These are phyloP conservation scores for Penicillium sp. DNA, from an alignment of 2,329 filamentous ascomycete genomes.

Conservation along the genomic window DNA sequence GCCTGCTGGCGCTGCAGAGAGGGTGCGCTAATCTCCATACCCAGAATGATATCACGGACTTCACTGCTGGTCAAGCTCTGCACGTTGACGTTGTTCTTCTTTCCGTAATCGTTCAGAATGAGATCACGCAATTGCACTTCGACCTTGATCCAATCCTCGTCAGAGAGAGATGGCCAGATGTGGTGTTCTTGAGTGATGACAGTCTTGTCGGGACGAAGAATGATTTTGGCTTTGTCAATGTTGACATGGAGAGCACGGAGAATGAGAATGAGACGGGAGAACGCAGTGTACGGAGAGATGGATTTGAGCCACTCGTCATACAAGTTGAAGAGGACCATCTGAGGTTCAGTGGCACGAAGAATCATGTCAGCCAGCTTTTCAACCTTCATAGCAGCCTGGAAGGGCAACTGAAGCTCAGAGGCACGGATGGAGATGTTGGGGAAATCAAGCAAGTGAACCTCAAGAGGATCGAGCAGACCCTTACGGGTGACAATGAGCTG, in stretches of 20 bases:
- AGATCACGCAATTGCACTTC: conserved; percentile 93
- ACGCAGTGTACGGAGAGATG: conserved; percentile 97
- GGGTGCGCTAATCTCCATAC: conserved; percentile 98
- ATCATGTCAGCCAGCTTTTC: conserved; percentile 99
- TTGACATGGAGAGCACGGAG: conserved; percentile 95
- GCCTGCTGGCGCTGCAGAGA: conserved; percentile 98
- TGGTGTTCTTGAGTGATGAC: conserved; percentile 98
- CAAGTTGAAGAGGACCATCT: conserved; percentile 99
- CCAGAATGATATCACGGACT: conserved; percentile 96
- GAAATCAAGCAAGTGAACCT: conserved; percentile 96
- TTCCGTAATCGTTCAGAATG: conserved; percentile 97
- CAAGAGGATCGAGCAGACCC: conserved; percentile 92
- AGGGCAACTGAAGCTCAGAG: conserved; percentile 93
- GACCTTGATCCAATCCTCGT: conserved; percentile 99
- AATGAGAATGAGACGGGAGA: conserved; percentile 91
- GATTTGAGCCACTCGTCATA: conserved; percentile 99
- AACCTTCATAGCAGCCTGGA: conserved; percentile 99
- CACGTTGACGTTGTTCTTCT: conserved; percentile 99
- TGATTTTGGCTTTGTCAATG: conserved; percentile 95
- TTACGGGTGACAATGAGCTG: conserved; percentile 98
- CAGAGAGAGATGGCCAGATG: conserved; percentile 92
- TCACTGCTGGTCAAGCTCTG: conserved; percentile 95
- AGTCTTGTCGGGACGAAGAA: conserved; percentile 93
- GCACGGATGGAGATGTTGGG: conserved; percentile 98
- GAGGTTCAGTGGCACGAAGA: conserved; percentile 92